Conservation (phyloP, 306 rosid genomes). For the Quillaja saponaria region DNA sequence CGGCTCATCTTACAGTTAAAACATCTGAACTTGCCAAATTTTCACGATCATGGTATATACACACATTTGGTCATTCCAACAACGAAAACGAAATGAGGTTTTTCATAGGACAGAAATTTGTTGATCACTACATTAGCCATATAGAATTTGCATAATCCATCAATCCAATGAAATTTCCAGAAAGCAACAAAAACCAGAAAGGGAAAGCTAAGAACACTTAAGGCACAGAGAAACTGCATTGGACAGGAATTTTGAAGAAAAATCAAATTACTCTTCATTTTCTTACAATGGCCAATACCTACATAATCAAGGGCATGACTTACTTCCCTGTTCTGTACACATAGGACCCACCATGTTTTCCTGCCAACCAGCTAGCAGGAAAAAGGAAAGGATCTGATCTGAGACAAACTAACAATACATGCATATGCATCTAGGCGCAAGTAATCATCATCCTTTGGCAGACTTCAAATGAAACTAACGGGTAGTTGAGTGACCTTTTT, state of each 20-base stretch:
- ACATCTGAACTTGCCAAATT: conserved; percentile 26
- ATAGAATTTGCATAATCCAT: conserved; percentile 27
- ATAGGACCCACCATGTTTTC: conserved; percentile 51
- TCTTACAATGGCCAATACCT: conserved; percentile 49
- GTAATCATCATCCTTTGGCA: conserved; percentile 28
- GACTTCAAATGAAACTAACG: conserved; percentile 32
- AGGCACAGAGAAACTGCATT: conserved; percentile 6
- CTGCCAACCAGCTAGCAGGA: conserved; percentile 60
- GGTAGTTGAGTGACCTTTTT: conserved; percentile 34
- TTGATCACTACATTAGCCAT: neutral
- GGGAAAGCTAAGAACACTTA: conserved; percentile 26
- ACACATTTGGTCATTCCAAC: conserved; percentile 14
- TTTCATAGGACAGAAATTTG: neutral
- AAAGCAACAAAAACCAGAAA: conserved; percentile 31
- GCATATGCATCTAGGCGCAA: conserved; percentile 29
- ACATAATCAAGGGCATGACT: conserved; percentile 36
- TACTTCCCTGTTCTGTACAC: conserved; percentile 33
- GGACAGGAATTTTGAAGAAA: conserved; percentile 30
- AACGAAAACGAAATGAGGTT: neutral
- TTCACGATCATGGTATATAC: conserved; percentile 10
- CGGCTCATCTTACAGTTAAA: no score
- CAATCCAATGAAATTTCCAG: conserved; percentile 18
- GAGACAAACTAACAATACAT: conserved; percentile 42
- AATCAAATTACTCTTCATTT: conserved; percentile 28
- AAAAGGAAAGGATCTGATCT: conserved; percentile 23